Evolutionary conservation across 2,329 filamentous ascomycete genomes (phyloP), one percentile per base, ranked within the genome.

Genomic region (Apiospora rasikravindrae): DNA sequence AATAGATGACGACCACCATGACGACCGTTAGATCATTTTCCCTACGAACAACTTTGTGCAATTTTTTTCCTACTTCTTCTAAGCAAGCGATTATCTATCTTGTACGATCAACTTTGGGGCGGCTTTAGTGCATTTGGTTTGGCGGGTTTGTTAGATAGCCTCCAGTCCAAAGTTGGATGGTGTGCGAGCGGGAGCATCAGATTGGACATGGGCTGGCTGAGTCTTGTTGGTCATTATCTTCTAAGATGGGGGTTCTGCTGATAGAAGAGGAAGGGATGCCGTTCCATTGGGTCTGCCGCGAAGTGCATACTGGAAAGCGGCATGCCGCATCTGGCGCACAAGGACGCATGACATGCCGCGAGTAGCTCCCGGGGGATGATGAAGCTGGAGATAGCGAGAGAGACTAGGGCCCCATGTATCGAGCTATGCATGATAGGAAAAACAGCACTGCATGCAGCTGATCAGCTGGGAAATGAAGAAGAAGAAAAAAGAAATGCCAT

Each of bases 61-160:
- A 64, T 49, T 33, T 57, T 40, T 47, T 47, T 33, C 6, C 13
- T 53, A 29, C 61, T 69, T 51, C n/a, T 64, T 64, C 57, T 40
- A 22, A 64, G 57, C 57, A 64, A 64, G 57, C 57, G 57, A 64
- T 64, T 40, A n/a, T 64, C 33, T 64, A 64, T 61, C 16, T 61
- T 61, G 57, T 64, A 64, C 33, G 22, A 40, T 64, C 57, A 19
- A 40, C 22, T 40, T 24, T 22, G 53, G 53, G 57, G 33, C 33
- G 57, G 57, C 57, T 40, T 37, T 6, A 64, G 57, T 64, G 33
- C 57, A 64, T 64, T 64, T 64, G 4, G 57, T 13, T 40, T 64
- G 57, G 53, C 33, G 57, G 40, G 19, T 24, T 40, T 14, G 22
- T 37, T 37, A 64, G 8, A 57, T 26, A 40, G 29, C 57, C 29